Base-by-base conservation (phyloP, 495 filamentous ascomycete species). In the Xylaria nigripes region DNA sequence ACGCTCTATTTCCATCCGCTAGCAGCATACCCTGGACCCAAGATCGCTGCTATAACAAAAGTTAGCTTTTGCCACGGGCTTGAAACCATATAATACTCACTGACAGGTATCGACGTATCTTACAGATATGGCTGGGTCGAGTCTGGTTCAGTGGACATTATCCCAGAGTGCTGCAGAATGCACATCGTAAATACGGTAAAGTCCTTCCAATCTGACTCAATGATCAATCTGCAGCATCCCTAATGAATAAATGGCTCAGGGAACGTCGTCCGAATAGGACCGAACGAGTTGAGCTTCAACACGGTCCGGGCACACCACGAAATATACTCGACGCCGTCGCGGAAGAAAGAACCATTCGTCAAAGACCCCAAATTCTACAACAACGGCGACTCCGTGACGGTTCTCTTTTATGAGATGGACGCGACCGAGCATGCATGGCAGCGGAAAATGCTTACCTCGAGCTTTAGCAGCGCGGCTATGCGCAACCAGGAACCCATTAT, bases 401-500 rank as follows among this genome's bases (percentile, higher is more conserved):
- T 61, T 13, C 40, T 58, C 27, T 54, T 66, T 51, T 60, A 55
- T 45, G 59, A 64, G 47, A 30, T 55, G 1, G 62, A 66, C 25
- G 47, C 61, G 0, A 61, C 46, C 13, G 60, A 60, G 47, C 73
- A 77, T 51, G 56, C 56, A 1, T 63, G 66, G 25, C 57, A 65
- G 45, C 59, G 69, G 6, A 66, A 60, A 36, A 53, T 63, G 5
- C 45, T 72, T 12, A 45, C 55, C 22, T 50, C 59, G 23, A 64
- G 64, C 9, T 70, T 72, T 41, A 69, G 57, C 10, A 63, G 61
- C 25, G 36, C 34, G 1, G 55, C 62, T 0, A 53, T 79, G 61
- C 61, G 69, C 44, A 60, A 65, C 8, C 76, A 77, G 43, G 75
- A 79, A 52, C 59, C 68, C 6, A 61, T 78, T 19, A 65, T 77